Evolutionary conservation across 768 basidiomycete species (phyloP).

Genomic region (Lactarius akahatsu): DNA sequence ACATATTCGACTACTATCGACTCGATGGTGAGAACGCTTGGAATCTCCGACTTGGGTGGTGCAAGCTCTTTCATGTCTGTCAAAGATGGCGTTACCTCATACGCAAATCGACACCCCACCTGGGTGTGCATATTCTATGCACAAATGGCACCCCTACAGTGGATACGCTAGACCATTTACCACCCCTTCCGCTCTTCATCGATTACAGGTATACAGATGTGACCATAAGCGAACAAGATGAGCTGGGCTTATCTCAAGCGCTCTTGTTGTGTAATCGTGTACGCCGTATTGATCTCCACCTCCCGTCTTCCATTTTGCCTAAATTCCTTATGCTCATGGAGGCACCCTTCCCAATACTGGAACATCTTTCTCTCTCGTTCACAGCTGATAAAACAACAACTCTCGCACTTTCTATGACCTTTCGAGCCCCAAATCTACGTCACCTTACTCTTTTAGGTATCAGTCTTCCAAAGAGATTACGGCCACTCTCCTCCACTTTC

Average conservation of each 20-base stretch:
- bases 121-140: background rate
- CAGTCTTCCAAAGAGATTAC: background rate
- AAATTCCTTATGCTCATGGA: background rate
- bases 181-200: background rate
- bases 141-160: background rate
- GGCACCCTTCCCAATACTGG: background rate
- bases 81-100: conserved; percentile 11
- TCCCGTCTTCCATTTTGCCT: background rate
- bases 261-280: background rate
- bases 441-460: background rate
- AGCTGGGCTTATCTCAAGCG: background rate
- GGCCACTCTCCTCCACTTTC: background rate
- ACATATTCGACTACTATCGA: background rate
- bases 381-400: background rate
- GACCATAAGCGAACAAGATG: background rate
- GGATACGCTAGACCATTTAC: background rate
- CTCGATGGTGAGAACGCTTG: background rate
- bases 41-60: conserved; percentile 8
- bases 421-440: conserved; percentile 3
- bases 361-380: background rate
- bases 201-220: background rate
- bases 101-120: background rate
- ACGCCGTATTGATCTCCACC: background rate
- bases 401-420: background rate
- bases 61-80: conserved; percentile 16